A percentile compares a stretch with the other conserved stretches of the same genome.
These are phyloP conservation scores for Mortierella antarctica DNA, from an alignment of 192 early-diverging fungal genomes.

Conservation along the genomic window DNA sequence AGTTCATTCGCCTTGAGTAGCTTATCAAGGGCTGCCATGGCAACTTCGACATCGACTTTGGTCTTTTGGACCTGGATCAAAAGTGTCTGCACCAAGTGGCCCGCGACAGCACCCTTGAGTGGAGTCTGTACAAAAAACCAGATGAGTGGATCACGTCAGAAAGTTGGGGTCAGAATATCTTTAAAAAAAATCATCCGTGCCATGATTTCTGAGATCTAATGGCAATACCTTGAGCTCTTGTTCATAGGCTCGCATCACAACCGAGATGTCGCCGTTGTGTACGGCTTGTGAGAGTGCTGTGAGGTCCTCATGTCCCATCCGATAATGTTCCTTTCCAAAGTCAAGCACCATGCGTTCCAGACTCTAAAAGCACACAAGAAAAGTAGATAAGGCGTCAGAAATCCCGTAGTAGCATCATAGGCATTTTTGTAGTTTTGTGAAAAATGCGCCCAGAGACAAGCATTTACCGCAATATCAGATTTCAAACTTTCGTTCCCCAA, in stretches of 20 bases:
- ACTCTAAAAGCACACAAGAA: slow-evolving; percentile 57
- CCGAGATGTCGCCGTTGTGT: slow-evolving; percentile 81
- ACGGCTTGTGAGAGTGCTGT: slow-evolving; percentile 64
- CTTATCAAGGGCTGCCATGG: slow-evolving; percentile 93
- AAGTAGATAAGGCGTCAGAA: too few relatives aligned
- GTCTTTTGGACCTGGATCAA: slow-evolving; percentile 93
- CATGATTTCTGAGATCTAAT: background rate
- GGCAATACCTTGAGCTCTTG: slow-evolving; percentile 72
- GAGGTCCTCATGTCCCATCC: slow-evolving; percentile 64
- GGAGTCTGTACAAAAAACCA: slow-evolving; percentile 48
- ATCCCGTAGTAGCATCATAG: too few relatives aligned
- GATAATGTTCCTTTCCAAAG: slow-evolving; percentile 70
- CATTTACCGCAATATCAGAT: slow-evolving; percentile 78
- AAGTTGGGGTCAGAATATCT: too few relatives aligned
- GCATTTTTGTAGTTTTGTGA: too few relatives aligned
- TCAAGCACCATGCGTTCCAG: slow-evolving; percentile 91
- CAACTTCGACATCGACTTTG: slow-evolving; percentile 92
- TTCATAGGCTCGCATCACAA: slow-evolving; percentile 84
- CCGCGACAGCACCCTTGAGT: slow-evolving; percentile 56
- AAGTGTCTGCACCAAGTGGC: slow-evolving; percentile 76
- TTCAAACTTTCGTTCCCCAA: slow-evolving; percentile 78
- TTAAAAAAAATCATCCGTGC: slow-evolving; percentile 20
- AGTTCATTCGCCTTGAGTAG: slow-evolving; percentile 94
- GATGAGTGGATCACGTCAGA: background rate
- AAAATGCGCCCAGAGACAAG: background rate